Conservation (phyloP, 495 filamentous ascomycete species). For the Apiosordaria backusii region DNA sequence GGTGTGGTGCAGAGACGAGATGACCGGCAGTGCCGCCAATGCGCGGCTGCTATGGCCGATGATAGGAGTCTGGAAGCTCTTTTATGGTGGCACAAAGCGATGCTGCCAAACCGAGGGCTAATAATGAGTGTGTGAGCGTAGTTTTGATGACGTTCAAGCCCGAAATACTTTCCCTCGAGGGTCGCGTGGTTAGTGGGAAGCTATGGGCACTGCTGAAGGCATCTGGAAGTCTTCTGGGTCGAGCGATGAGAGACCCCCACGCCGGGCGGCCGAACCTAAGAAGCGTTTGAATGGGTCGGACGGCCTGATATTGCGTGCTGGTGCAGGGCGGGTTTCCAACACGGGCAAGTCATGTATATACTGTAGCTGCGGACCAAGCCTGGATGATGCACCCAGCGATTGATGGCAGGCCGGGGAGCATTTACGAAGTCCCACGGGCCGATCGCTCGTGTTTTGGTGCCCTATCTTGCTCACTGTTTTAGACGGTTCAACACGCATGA, state of each 20-base stretch:
- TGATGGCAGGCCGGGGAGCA: neutral
- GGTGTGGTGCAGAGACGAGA: neutral
- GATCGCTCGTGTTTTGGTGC: neutral
- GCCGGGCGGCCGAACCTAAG: constrained; percentile 16
- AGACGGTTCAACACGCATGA: too few species aligned
- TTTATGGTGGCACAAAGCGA: neutral
- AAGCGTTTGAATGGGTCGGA: constrained; percentile 11
- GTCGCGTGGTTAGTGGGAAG: too few species aligned
- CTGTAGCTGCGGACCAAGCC: constrained; percentile 5
- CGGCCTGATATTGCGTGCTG: constrained; percentile 18
- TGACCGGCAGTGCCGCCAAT: neutral
- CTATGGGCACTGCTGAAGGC: neutral
- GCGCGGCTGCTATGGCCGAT: neutral
- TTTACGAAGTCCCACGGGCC: neutral
- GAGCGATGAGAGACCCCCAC: constrained; percentile 13
- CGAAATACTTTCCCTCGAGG: neutral
- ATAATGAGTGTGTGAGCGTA: neutral
- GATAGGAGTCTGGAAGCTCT: neutral
- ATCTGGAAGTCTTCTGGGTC: neutral
- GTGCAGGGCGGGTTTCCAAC: neutral
- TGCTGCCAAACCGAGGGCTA: too few species aligned
- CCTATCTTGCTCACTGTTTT: neutral
- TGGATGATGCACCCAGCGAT: constrained; percentile 24
- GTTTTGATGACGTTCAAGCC: neutral
- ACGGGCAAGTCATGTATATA: constrained; percentile 9